Evolutionary conservation across 148 eudicot genomes (phyloP).

Genomic region (Chenopodium quinoa): DNA sequence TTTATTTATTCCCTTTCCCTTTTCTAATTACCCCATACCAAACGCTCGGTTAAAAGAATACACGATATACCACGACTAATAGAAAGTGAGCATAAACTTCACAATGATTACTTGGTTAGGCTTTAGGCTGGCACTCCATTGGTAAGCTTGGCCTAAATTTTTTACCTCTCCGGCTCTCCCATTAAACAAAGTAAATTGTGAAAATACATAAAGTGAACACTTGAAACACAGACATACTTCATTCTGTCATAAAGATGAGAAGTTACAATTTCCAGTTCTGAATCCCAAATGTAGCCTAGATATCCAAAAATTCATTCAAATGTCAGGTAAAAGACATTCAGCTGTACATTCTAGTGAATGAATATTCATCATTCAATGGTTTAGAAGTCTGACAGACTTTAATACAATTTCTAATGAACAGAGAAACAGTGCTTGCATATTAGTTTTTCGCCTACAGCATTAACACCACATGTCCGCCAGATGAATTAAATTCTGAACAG

Average conservation of each 20-base stretch:
- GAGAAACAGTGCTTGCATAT: not conserved
- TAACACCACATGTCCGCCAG: not conserved
- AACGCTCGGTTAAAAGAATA: too few relatives aligned
- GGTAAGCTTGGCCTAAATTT: not conserved
- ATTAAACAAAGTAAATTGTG: not conserved
- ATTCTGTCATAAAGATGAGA: not conserved
- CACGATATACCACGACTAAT: too few relatives aligned
- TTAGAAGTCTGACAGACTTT: not conserved
- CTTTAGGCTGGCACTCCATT: too few relatives aligned
- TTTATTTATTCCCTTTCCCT: too few relatives aligned
- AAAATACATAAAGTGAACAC: not conserved
- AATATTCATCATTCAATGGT: conserved; percentile 1
- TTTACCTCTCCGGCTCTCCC: not conserved
- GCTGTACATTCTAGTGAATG: conserved; percentile 16
- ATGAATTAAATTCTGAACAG: not conserved
- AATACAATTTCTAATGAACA: not conserved
- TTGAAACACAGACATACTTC: not conserved
- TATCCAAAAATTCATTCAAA: not conserved
- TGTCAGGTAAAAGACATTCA: not conserved
- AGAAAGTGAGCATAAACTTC: too few relatives aligned
- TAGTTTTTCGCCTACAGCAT: not conserved
- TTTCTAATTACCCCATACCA: too few relatives aligned
- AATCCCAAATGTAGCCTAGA: not conserved
- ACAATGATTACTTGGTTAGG: too few relatives aligned
- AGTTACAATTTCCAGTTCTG: conserved; percentile 17